These are phyloP conservation scores for Metschnikowia lochheadii DNA, from an alignment of 805 yeast species.

Conservation along the genomic window DNA sequence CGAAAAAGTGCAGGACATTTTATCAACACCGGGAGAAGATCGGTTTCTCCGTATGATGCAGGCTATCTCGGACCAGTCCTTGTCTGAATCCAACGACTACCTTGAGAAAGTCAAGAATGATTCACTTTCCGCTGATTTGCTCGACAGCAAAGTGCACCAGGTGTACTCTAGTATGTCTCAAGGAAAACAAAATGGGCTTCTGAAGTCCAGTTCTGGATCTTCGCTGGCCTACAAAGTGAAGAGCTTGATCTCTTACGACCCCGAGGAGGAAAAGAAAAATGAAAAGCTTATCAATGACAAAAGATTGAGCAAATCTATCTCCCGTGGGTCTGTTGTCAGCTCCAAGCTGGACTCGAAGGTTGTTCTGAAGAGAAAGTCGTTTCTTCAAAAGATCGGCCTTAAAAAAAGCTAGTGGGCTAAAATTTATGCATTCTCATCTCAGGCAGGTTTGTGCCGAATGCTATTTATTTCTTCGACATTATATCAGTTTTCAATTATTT, in stretches of 20 bases:
- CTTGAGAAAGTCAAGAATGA: slow-evolving; percentile 17
- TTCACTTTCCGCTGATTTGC: slow-evolving; percentile 9
- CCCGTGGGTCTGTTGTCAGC: slow-evolving; percentile 12
- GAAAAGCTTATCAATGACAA: slow-evolving; percentile 14
- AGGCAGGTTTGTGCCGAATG: not conserved
- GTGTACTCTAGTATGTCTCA: slow-evolving; percentile 23
- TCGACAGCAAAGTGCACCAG: slow-evolving; percentile 33
- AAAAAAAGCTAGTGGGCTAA: slow-evolving; percentile 15
- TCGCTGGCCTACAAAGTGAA: slow-evolving; percentile 38
- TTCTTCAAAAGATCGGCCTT: slow-evolving; percentile 25
- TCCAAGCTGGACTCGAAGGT: slow-evolving; percentile 6
- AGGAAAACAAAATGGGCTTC: slow-evolving; percentile 8
- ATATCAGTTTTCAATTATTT: not conserved
- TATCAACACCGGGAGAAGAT: slow-evolving; percentile 3
- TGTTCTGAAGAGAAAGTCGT: slow-evolving; percentile 17
- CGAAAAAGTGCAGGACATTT: slow-evolving; percentile 7
- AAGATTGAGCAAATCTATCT: slow-evolving; percentile 13
- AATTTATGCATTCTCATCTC: not conserved
- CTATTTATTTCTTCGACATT: not conserved
- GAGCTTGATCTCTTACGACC: slow-evolving; percentile 33
- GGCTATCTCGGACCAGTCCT: slow-evolving; percentile 25
- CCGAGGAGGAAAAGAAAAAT: slow-evolving; percentile 27
- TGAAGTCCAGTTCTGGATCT: slow-evolving; percentile 10
- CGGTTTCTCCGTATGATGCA: slow-evolving; percentile 24
- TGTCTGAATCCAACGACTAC: slow-evolving; percentile 25